Percentiles rank a stretch among this genome's conserved stretches.
These are phyloP conservation scores for Baeospora myosura DNA, from an alignment of 1,284 basidiomycete genomes.

Conservation along the genomic window DNA sequence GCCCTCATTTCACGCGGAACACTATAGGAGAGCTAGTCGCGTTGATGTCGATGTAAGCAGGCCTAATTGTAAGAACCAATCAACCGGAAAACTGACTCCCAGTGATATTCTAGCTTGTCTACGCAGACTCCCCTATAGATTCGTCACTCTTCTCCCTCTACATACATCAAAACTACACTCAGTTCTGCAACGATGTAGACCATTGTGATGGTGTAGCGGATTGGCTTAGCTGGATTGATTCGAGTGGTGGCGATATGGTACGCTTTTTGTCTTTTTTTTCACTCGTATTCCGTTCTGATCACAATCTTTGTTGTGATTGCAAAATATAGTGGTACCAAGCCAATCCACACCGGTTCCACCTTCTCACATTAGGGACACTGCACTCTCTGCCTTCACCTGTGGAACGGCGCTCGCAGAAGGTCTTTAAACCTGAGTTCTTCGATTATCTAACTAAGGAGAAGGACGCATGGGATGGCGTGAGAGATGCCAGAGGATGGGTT, in stretches of 20 bases:
- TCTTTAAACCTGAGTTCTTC: constrained; percentile 73
- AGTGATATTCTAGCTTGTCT: constrained; percentile 46
- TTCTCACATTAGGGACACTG: constrained; percentile 70
- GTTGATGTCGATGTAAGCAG: constrained; percentile 75
- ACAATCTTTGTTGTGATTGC: not conserved
- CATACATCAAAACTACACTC: constrained; percentile 87
- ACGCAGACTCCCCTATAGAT: constrained; percentile 86
- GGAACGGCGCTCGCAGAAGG: constrained; percentile 66
- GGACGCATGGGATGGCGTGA: constrained; percentile 50
- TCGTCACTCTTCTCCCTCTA: constrained; percentile 84
- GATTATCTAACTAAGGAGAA: constrained; percentile 46
- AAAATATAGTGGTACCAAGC: constrained; percentile 60
- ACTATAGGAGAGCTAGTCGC: constrained; percentile 65
- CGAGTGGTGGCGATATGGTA: constrained; percentile 69
- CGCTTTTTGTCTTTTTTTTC: constrained; percentile 22
- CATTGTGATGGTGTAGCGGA: constrained; percentile 70
- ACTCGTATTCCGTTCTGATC: constrained; percentile 7
- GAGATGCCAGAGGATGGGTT: constrained; percentile 54
- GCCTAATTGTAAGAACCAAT: too few species aligned
- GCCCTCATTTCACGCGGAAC: constrained; percentile 48
- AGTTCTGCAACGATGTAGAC: constrained; percentile 76
- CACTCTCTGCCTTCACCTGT: constrained; percentile 86
- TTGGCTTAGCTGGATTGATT: constrained; percentile 76
- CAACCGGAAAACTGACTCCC: not conserved
- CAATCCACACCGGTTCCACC: constrained; percentile 81